phyloP scores from a whole-genome alignment of 2,329 filamentous ascomycete genomes.

The Apiospora kogelbergensis region DNA sequence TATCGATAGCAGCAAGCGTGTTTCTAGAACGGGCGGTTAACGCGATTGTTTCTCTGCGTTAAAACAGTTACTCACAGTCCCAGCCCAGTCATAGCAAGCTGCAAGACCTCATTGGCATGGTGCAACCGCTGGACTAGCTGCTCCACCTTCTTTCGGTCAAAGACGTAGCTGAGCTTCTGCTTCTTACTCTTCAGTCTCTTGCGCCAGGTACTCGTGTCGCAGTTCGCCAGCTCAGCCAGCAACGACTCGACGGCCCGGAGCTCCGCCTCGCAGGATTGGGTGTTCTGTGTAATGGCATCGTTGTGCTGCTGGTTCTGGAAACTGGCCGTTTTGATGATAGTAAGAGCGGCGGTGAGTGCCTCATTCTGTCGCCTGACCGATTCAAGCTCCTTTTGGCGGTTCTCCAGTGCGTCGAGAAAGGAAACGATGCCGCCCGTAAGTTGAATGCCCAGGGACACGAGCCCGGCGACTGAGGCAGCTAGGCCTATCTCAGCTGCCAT shows the following conservation, averaged over 20 bases:
- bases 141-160: constrained; percentile 10
- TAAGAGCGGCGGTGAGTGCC: not conserved
- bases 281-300: not conserved
- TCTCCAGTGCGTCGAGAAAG: constrained; percentile 10
- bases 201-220: constrained; percentile 9
- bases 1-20: no score
- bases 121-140: constrained; percentile 10
- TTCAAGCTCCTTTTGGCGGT: constrained; percentile 9
- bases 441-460: constrained; percentile 12
- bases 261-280: constrained; percentile 8
- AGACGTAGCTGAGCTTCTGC: constrained; percentile 10
- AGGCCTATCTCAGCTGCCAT: constrained; percentile 7
- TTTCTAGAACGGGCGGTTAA: no score
- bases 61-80: not conserved
- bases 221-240: constrained; percentile 8
- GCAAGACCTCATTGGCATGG: constrained; percentile 3
- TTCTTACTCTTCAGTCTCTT: constrained; percentile 4
- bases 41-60: no score
- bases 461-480: constrained; percentile 12
- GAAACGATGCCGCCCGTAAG: constrained; percentile 5
- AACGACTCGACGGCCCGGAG: constrained; percentile 4
- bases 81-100: constrained; percentile 8
- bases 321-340: not conserved
- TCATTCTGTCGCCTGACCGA: constrained; percentile 10
- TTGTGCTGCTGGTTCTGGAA: not conserved